These are phyloP conservation scores for Colletotrichum filicis DNA, from an alignment of 2,329 filamentous ascomycete genomes.

Conservation along the genomic window DNA sequence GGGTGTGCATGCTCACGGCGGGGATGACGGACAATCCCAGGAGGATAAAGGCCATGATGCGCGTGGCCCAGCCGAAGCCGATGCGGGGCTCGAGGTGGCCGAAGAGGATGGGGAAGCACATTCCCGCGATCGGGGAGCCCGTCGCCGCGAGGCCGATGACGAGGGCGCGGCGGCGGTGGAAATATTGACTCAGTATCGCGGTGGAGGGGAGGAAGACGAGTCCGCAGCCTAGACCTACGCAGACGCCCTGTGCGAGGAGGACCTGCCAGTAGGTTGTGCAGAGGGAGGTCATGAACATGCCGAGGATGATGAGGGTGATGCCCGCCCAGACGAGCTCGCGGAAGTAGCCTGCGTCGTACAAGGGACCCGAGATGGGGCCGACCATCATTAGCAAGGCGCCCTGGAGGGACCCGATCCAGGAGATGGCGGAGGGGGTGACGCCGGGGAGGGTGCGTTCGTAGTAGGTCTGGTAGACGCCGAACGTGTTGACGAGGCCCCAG, in stretches of 20 bases:
- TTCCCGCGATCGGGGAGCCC: slow-evolving; percentile 52
- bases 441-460: slow-evolving; percentile 50
- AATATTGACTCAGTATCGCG: slow-evolving; percentile 54
- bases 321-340: slow-evolving; percentile 48
- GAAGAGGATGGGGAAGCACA: slow-evolving; percentile 53
- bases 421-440: slow-evolving; percentile 50
- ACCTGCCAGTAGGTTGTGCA: slow-evolving; percentile 56
- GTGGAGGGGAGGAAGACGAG: slow-evolving; percentile 48
- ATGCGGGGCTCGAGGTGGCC: slow-evolving; percentile 56
- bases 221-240: slow-evolving; percentile 50
- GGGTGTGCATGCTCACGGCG: slow-evolving; percentile 50
- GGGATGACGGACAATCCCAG: slow-evolving; percentile 51
- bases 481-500: slow-evolving; percentile 53
- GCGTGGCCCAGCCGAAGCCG: slow-evolving; percentile 65
- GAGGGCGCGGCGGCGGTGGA: slow-evolving; percentile 45
- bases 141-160: slow-evolving; percentile 46
- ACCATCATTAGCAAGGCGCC: slow-evolving; percentile 52
- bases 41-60: slow-evolving; percentile 56
- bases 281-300: slow-evolving; percentile 58
- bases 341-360: slow-evolving; percentile 56
- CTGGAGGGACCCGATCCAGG: slow-evolving; percentile 58
- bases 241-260: slow-evolving; percentile 51
- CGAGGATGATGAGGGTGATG: slow-evolving; percentile 49
- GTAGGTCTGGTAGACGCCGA: slow-evolving; percentile 58
- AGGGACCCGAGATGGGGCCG: slow-evolving; percentile 52